phyloP scores from a whole-genome alignment of 805 yeast species.

The Blastobotrys parvus region DNA sequence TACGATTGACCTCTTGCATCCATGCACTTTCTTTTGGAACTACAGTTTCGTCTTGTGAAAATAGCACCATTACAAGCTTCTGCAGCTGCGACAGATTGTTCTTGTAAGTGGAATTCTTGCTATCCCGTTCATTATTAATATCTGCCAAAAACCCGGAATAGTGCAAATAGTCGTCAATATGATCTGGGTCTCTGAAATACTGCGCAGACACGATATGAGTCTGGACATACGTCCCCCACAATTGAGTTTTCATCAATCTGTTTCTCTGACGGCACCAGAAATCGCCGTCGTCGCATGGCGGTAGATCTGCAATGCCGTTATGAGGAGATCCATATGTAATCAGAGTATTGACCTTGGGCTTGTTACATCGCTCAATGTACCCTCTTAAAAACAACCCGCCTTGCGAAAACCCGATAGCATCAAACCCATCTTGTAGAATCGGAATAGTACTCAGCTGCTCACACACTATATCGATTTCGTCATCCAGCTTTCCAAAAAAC shows the following conservation, averaged over 20 bases:
- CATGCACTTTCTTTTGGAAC: slow-evolving; percentile 64
- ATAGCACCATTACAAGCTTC: slow-evolving; percentile 50
- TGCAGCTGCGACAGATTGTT: slow-evolving; percentile 38
- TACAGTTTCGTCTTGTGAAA: slow-evolving; percentile 55
- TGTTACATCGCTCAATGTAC: slow-evolving; percentile 50
- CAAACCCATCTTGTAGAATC: slow-evolving; percentile 48
- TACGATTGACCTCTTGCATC: slow-evolving; percentile 47
- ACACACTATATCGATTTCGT: slow-evolving; percentile 49
- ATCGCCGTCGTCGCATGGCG: slow-evolving; percentile 45
- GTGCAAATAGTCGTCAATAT: slow-evolving; percentile 46
- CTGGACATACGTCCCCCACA: slow-evolving; percentile 54
- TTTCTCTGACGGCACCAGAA: slow-evolving; percentile 56
- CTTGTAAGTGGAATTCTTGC: slow-evolving; percentile 34
- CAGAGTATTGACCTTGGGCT: slow-evolving; percentile 38
- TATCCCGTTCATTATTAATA: slow-evolving; percentile 51
- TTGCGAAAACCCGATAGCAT: slow-evolving; percentile 73
- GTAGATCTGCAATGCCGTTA: slow-evolving; percentile 62
- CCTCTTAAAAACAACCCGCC: slow-evolving; percentile 77
- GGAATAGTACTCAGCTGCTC: slow-evolving; percentile 39
- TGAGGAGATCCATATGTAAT: slow-evolving; percentile 80
- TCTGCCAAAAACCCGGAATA: slow-evolving; percentile 54
- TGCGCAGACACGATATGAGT: slow-evolving; percentile 59
- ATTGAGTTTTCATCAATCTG: slow-evolving; percentile 45
- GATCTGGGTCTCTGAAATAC: slow-evolving; percentile 56
- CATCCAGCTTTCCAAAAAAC: slow-evolving; percentile 50